Evolutionary conservation across 192 early-diverging fungal species (phyloP), one percentile per base, ranked within the genome.

Genomic region (Linderina pennispora): DNA sequence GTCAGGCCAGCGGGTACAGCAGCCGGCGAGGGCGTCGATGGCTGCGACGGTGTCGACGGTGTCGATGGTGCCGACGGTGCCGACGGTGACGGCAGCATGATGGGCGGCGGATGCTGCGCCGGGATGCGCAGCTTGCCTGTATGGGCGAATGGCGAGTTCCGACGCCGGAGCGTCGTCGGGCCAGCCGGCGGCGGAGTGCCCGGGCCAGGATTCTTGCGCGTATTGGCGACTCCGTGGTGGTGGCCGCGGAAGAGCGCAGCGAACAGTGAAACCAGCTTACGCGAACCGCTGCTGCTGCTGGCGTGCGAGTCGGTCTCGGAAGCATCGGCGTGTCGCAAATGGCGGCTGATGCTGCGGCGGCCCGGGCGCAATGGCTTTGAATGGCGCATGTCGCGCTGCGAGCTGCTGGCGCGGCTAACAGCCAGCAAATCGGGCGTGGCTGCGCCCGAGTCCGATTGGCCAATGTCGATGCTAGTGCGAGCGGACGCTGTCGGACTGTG

Each of bases 231-330:
- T 3, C 57, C 52, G 15, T 14, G 38, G 21, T 48, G 22, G 42
- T 55, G 52, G 48, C 48, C 60, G 39, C 70, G 70, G 43, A 90
- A 72, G 45, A 90, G 43, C 2, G 83, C 88, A 23, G 77, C 72
- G 65, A 90, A 89, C 32, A 90, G 52, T 3, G 85, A 89, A 14
- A 90, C 81, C 22, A 87, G 75, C 40, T 80, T 79, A 8, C 63
- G 80, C n/a, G 77, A 66, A 8, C 74, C 54, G 36, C 65, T 55
- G 10, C 53, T 36, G 17, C 43, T 26, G 43, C 53, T 58, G 14
- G 54, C 47, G 8, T 63, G 54, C 3, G 50, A 51, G 32, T 58
- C 60, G 0, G 46, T 36, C 23, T 65, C 60, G 17, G 42, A 32
- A 32, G 48, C 13, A 23, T 52, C 50, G 1, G n/a, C 54, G 11